These are phyloP conservation scores for Emmonsia crescens DNA, from an alignment of 2,329 filamentous ascomycete genomes.

Conservation along the genomic window DNA sequence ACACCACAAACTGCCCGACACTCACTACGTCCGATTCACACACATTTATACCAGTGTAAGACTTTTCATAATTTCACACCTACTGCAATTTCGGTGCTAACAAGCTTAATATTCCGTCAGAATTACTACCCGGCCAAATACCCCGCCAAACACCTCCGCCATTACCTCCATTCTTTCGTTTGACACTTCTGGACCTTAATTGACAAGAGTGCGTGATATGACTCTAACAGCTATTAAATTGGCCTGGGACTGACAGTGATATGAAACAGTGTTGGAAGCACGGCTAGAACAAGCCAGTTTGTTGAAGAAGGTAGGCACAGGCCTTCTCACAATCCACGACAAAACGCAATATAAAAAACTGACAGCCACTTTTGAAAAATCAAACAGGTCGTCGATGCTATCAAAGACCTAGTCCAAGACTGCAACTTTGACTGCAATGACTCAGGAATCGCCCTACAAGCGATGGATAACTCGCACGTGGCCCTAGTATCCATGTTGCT, in stretches of 20 bases:
- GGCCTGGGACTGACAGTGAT: neutral
- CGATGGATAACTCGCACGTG: slow-evolving; percentile 99
- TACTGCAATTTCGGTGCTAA: neutral
- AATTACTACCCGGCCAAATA: neutral
- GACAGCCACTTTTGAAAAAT: slow-evolving; percentile 7
- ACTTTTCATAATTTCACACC: neutral
- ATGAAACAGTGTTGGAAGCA: slow-evolving; percentile 73
- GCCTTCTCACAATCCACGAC: neutral
- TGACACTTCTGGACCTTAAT: neutral
- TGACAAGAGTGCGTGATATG: slow-evolving; percentile 22
- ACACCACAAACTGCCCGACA: neutral
- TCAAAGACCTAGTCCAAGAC: slow-evolving; percentile 98
- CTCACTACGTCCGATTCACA: neutral
- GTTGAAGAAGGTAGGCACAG: slow-evolving; percentile 74
- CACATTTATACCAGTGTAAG: neutral
- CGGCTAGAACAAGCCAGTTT: slow-evolving; percentile 86
- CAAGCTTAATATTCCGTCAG: neutral
- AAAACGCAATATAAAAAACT: neutral
- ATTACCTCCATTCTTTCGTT: neutral
- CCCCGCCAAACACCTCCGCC: neutral
- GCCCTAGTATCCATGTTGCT: slow-evolving; percentile 98
- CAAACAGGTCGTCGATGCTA: slow-evolving; percentile 81
- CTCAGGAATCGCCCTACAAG: slow-evolving; percentile 92
- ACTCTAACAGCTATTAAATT: neutral
- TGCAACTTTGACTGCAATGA: slow-evolving; percentile 99